phyloP scores from a whole-genome alignment of 148 eudicot genomes.

The Dysphania ambrosioides region DNA sequence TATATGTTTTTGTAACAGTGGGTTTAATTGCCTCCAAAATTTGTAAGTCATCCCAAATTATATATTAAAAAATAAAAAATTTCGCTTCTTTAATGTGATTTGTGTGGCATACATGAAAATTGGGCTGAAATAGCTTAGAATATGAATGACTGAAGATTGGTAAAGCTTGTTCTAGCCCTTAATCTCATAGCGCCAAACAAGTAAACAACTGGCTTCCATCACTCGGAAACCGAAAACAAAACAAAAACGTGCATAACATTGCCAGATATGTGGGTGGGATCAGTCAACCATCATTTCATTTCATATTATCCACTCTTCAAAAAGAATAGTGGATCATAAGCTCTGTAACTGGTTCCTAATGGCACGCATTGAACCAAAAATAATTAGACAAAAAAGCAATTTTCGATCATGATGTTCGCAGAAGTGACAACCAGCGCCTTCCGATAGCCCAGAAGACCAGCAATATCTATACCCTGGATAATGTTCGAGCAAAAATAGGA shows the following conservation, averaged over 20 bases:
- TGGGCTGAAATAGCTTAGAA: too few relatives aligned
- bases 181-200: neutral
- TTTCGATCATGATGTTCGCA: neutral
- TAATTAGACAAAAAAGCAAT: neutral
- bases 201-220: conserved; percentile 3
- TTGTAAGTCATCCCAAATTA: neutral
- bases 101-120: neutral
- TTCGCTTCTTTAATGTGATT: too few relatives aligned
- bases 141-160: too few relatives aligned
- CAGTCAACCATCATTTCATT: too few relatives aligned
- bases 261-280: neutral
- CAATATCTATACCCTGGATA: conserved; percentile 1
- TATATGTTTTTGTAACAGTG: neutral
- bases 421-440: conserved; percentile 7
- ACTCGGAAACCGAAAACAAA: neutral
- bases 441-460: neutral
- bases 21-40: neutral
- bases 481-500: neutral
- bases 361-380: neutral
- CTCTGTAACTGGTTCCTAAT: neutral
- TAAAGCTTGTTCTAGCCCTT: too few relatives aligned
- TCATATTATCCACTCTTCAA: neutral
- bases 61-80: too few relatives aligned
- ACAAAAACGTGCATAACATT: neutral
- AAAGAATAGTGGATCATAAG: neutral